phyloP scores from a whole-genome alignment of 2,329 filamentous ascomycete species.

The Juglanconis oblonga region DNA sequence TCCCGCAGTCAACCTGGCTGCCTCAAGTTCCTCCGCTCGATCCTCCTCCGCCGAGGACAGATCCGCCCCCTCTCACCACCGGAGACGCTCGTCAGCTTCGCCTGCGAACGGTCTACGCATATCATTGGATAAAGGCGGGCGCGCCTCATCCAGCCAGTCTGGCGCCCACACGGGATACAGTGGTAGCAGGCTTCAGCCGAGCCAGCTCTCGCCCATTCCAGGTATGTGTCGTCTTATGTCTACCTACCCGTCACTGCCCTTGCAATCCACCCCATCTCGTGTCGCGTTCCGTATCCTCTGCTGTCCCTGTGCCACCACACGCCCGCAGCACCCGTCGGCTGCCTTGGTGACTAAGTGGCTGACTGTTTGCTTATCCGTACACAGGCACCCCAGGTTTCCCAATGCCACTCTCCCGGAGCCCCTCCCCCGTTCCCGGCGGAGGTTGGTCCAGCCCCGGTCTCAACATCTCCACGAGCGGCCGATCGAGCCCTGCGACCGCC shows the following conservation, averaged over 20 bases:
- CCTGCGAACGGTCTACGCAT: slow-evolving; percentile 28
- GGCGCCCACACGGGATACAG: slow-evolving; percentile 29
- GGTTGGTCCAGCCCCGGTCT: slow-evolving; percentile 86
- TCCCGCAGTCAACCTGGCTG: slow-evolving; percentile 47
- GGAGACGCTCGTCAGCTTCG: slow-evolving; percentile 46
- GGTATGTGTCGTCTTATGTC: slow-evolving; percentile 36
- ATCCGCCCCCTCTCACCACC: slow-evolving; percentile 45
- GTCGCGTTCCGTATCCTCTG: slow-evolving; percentile 15
- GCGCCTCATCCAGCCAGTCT: slow-evolving; percentile 32
- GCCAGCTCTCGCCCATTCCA: slow-evolving; percentile 51
- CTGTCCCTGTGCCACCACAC: slow-evolving; percentile 8
- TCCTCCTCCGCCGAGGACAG: slow-evolving; percentile 49
- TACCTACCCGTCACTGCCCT: not conserved
- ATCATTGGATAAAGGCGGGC: slow-evolving; percentile 30
- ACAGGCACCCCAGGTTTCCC: slow-evolving; percentile 53
- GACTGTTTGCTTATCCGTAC: slow-evolving; percentile 10
- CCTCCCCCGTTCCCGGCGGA: slow-evolving; percentile 78
- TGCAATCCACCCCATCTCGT: slow-evolving; percentile 12
- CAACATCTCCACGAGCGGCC: slow-evolving; percentile 66
- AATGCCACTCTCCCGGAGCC: slow-evolving; percentile 86
- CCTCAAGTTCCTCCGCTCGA: slow-evolving; percentile 44
- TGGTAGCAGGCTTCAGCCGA: slow-evolving; percentile 30
- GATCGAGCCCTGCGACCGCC: slow-evolving; percentile 60
- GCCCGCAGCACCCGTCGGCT: slow-evolving; percentile 1
- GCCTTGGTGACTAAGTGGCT: not conserved